Conservation (phyloP, 305 asterid genomes). For the Solanum aculeatissimum region DNA sequence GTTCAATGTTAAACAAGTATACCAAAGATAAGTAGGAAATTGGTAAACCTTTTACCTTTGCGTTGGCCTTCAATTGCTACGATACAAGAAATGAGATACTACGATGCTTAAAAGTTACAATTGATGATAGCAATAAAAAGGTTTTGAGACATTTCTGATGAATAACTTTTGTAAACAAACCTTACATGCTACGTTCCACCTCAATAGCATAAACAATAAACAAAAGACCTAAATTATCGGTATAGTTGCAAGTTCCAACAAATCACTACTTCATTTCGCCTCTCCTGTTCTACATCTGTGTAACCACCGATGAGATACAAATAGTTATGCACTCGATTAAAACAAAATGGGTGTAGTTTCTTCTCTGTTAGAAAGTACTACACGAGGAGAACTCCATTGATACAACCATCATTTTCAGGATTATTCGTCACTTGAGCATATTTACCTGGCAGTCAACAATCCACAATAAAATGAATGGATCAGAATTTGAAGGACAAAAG, state of each 20-base stretch:
- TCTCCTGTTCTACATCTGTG: background rate
- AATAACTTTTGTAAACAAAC: background rate
- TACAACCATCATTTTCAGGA: conserved; percentile 96
- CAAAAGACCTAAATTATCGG: background rate
- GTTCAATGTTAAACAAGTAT: background rate
- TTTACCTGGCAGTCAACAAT: conserved; percentile 50
- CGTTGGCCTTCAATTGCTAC: background rate
- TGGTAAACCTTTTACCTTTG: background rate
- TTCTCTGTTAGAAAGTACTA: conserved; percentile 9
- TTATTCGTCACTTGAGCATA: conserved; percentile 93
- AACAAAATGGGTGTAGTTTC: background rate
- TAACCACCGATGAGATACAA: background rate
- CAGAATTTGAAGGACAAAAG: background rate
- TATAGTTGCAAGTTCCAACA: background rate
- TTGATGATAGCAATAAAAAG: background rate
- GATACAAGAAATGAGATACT: background rate
- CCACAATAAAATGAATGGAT: background rate
- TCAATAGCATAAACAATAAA: background rate
- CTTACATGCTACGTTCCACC: background rate
- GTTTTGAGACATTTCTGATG: background rate
- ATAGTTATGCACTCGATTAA: background rate
- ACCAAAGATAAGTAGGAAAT: background rate
- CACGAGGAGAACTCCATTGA: conserved; percentile 83
- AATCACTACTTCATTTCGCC: background rate
- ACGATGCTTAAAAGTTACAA: background rate